Conservation (phyloP, 2,329 filamentous ascomycete species). For the Ophiostoma sp. region DNA sequence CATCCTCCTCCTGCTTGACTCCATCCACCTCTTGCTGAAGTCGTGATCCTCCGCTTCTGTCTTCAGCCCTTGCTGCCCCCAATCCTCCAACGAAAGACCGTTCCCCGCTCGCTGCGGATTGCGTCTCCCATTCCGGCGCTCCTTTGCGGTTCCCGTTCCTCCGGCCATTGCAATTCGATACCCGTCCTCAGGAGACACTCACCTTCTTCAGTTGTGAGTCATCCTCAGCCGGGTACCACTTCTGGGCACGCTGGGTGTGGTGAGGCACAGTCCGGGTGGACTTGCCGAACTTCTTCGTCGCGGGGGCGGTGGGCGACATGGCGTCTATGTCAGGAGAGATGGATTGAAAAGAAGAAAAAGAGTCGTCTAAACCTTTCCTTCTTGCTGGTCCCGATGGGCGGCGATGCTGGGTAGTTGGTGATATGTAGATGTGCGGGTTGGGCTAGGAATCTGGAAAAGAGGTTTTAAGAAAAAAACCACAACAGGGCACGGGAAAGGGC, state of each 20-base stretch:
- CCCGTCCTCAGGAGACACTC: slow-evolving; percentile 44
- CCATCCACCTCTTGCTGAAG: background rate
- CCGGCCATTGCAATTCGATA: background rate
- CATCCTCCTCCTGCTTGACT: no score
- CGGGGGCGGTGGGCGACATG: slow-evolving; percentile 64
- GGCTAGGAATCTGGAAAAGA: slow-evolving; percentile 18
- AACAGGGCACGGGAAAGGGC: slow-evolving; percentile 16
- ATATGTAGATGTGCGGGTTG: slow-evolving; percentile 23
- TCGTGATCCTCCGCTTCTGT: background rate
- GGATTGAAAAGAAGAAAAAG: slow-evolving; percentile 19
- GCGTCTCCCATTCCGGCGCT: background rate
- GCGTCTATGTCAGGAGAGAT: slow-evolving; percentile 34
- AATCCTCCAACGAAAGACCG: background rate
- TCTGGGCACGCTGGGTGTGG: slow-evolving; percentile 86
- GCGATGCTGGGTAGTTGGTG: slow-evolving; percentile 20
- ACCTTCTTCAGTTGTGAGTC: slow-evolving; percentile 88
- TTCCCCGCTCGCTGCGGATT: background rate
- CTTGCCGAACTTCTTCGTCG: slow-evolving; percentile 89
- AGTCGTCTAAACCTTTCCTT: slow-evolving; percentile 19
- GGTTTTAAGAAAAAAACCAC: slow-evolving; percentile 23
- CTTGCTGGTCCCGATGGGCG: slow-evolving; percentile 23
- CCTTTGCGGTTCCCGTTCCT: background rate
- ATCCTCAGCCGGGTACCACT: slow-evolving; percentile 98
- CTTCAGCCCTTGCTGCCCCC: background rate
- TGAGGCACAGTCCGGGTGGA: slow-evolving; percentile 87